A percentile compares a stretch with the other conserved stretches of the same genome.
phyloP scores from a whole-genome alignment of 345 rosid species.

The Populus deltoides region DNA sequence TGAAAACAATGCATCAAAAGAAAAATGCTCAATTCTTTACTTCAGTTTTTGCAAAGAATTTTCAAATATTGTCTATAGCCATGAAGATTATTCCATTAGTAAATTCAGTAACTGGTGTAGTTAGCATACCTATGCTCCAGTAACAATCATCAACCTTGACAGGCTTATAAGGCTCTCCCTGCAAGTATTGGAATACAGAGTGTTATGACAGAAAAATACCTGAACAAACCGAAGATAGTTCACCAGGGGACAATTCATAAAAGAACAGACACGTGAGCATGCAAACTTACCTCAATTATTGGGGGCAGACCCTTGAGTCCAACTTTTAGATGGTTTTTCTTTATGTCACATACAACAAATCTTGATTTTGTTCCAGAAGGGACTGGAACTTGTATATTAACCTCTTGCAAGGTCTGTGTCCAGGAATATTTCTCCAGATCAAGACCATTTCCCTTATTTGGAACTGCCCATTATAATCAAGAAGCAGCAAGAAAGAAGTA shows the following conservation, averaged over 20 bases:
- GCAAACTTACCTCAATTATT: slow-evolving; percentile 66
- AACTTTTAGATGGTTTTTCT: slow-evolving; percentile 78
- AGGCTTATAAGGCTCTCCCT: slow-evolving; percentile 68
- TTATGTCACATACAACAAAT: slow-evolving; percentile 66
- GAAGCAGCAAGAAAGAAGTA: background rate
- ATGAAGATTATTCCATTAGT: background rate
- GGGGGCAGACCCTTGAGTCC: slow-evolving; percentile 86
- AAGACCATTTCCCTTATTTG: slow-evolving; percentile 85
- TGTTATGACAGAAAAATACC: background rate
- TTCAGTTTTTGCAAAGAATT: background rate
- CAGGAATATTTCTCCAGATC: slow-evolving; percentile 85
- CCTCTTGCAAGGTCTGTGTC: slow-evolving; percentile 86
- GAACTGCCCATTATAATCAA: slow-evolving; percentile 43
- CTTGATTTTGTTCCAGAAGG: slow-evolving; percentile 76
- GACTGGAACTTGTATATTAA: slow-evolving; percentile 63
- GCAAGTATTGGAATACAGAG: slow-evolving; percentile 13
- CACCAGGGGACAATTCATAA: background rate
- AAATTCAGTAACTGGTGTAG: background rate
- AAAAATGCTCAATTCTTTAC: background rate
- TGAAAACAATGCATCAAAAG: background rate
- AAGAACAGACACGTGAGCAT: background rate
- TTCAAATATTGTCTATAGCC: background rate
- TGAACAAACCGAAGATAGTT: background rate
- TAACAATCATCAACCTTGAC: slow-evolving; percentile 84
- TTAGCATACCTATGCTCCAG: slow-evolving; percentile 82